Evolutionary conservation across 2,329 filamentous ascomycete genomes (phyloP), one percentile per base, ranked within the genome.

Genomic region (Eurotiales sp.): DNA sequence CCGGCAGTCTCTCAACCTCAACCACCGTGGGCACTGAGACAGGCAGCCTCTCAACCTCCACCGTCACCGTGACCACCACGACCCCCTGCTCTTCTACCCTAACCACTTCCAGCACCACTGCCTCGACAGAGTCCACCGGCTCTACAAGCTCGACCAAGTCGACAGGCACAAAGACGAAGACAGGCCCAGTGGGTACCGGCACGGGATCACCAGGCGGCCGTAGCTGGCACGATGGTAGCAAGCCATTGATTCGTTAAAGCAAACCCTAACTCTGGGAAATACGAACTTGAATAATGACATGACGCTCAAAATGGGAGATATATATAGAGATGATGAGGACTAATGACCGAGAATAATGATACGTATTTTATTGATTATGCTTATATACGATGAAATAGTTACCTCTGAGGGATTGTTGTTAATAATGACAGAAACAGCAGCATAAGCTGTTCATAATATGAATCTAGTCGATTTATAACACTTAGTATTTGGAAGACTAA

Each of bases 231-330:
- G 39, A 47, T 25, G 39, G 21, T 11, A 49, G 21, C 14, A 53
- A 53, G 25, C 51, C 51, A 23, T 4, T 49, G 17, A 11, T 50
- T 37, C 48, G 45, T 23, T 42, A 37, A 12, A n/a, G n/a, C n/a
- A n/a, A n/a, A n/a, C n/a, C n/a, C n/a, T n/a, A n/a, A n/a, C n/a
- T n/a, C n/a, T n/a, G n/a, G n/a, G n/a, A n/a, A n/a, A n/a, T n/a
- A n/a, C n/a, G n/a, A n/a, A n/a, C n/a, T 27, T 27, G 25, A 27
- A 6, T 27, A 10, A 27, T 27, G 25, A 27, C 30, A 8, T n/a
- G 34, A 37, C 14, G 34, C 4, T 14, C n/a, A 37, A 19, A 37
- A 19, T 7, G 14, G 34, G 12, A 37, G 17, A 37, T 19, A 37
- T 37, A n/a, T 19, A 37, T 5, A 37, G 14, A n/a, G 5, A n/a